Percentiles rank a stretch among this genome's conserved stretches.
Conservation (phyloP, 495 filamentous ascomycete species). For the Hypoxylon lenormandii region DNA sequence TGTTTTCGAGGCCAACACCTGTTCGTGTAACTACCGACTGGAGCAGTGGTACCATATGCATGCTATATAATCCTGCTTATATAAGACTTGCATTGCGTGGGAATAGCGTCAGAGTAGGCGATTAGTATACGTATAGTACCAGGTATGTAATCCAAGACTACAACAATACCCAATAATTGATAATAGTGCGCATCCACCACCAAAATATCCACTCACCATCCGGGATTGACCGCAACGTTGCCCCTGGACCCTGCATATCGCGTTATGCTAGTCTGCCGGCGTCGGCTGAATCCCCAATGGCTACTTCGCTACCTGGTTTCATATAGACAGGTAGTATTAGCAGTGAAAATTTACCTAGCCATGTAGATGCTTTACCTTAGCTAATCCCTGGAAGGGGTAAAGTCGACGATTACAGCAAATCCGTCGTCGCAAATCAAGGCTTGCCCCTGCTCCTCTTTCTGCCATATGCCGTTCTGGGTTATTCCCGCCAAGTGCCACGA, state of each 20-base stretch:
- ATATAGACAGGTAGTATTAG: neutral
- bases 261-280: conserved; percentile 8
- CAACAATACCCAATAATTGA: neutral
- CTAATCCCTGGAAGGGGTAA: neutral
- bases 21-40: neutral
- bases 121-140: too few species aligned
- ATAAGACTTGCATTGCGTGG: neutral
- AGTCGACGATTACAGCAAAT: neutral
- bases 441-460: neutral
- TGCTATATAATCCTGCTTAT: neutral
- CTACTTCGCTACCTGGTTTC: neutral
- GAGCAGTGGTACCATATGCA: neutral
- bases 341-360: neutral
- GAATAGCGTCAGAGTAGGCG: neutral
- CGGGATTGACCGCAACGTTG: neutral
- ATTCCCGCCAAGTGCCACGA: neutral
- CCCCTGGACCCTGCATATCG: conserved; percentile 8
- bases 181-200: neutral
- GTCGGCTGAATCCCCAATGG: conserved; percentile 6
- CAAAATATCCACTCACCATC: neutral
- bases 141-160: conserved; percentile 4
- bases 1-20: neutral
- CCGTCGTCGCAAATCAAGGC: neutral
- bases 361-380: neutral
- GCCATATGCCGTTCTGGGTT: neutral